These are phyloP conservation scores for Magnolia officinalis DNA, from an alignment of 164 flowering plant genomes.

Conservation along the genomic window DNA sequence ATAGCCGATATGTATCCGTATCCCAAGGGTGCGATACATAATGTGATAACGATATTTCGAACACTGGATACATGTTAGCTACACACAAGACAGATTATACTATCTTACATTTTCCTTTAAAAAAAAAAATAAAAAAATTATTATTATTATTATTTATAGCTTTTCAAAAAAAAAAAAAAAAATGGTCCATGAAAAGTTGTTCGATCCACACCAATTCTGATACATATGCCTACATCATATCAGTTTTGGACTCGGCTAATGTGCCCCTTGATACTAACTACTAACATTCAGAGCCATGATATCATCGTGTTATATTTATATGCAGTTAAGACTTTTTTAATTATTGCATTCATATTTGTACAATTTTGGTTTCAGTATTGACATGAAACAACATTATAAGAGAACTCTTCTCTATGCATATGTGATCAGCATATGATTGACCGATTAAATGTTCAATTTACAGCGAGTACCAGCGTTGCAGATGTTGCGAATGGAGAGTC, in stretches of 20 bases:
- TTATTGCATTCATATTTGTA: not conserved
- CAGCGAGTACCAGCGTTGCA: slow-evolving; percentile 36
- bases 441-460: slow-evolving; percentile 19
- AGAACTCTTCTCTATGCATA: not conserved
- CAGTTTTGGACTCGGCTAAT: not conserved
- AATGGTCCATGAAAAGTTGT: not conserved
- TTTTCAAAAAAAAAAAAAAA: not conserved
- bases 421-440: slow-evolving; percentile 2
- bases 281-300: not conserved
- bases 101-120: too few species aligned
- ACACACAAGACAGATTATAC: too few species aligned
- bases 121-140: too few species aligned
- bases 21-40: too few species aligned
- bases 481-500: slow-evolving; percentile 42
- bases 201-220: not conserved
- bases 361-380: not conserved
- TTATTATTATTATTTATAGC: too few species aligned
- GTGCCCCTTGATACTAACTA: not conserved
- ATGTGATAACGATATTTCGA: too few species aligned
- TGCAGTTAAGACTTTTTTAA: not conserved
- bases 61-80: too few species aligned
- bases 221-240: too few species aligned
- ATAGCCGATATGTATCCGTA: too few species aligned
- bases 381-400: not conserved
- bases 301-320: not conserved